These are phyloP conservation scores for Suhomyces panamericanus DNA, from an alignment of 1,139 yeast genomes.

Conservation along the genomic window DNA sequence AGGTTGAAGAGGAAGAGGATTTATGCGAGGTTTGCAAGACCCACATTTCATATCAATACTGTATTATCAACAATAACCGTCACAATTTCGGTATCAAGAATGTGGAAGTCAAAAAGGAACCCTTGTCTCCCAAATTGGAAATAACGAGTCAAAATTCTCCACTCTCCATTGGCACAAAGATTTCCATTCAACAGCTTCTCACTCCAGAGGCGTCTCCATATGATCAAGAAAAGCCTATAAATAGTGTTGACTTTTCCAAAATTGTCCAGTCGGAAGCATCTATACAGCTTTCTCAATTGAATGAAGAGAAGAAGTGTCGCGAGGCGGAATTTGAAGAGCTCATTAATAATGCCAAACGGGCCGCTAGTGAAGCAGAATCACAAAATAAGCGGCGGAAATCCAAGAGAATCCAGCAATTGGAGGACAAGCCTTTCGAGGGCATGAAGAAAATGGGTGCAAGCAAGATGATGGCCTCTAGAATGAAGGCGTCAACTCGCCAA, in stretches of 20 bases:
- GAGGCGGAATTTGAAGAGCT: conserved; percentile 11
- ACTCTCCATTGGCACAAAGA: conserved; percentile 4
- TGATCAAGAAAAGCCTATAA: conserved; percentile 12
- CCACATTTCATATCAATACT: conserved; percentile 39
- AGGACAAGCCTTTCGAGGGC: conserved; percentile 7
- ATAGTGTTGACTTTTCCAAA: conserved; percentile 3
- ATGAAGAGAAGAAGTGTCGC: conserved; percentile 2
- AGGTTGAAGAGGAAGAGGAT: conserved; percentile 36
- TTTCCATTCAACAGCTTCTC: conserved; percentile 27
- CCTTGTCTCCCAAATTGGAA: conserved; percentile 4
- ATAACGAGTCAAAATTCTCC: not conserved
- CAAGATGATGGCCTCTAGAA: conserved; percentile 19
- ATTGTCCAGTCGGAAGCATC: conserved; percentile 11
- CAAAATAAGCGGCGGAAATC: conserved; percentile 9
- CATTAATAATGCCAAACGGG: conserved; percentile 13
- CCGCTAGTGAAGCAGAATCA: conserved; percentile 8
- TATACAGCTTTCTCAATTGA: conserved; percentile 6
- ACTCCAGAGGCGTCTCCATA: conserved; percentile 43
- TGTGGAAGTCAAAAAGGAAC: conserved; percentile 3
- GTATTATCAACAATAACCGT: conserved; percentile 31
- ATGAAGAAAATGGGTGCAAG: conserved; percentile 5
- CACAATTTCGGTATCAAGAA: conserved; percentile 22
- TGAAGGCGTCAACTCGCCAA: conserved; percentile 15
- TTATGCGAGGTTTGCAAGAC: conserved; percentile 45
- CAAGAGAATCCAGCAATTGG: conserved; percentile 8